Percentiles rank a stretch among this genome's conserved stretches.
Conservation (phyloP, 345 rosid species). For the Stellera chamaejasme region DNA sequence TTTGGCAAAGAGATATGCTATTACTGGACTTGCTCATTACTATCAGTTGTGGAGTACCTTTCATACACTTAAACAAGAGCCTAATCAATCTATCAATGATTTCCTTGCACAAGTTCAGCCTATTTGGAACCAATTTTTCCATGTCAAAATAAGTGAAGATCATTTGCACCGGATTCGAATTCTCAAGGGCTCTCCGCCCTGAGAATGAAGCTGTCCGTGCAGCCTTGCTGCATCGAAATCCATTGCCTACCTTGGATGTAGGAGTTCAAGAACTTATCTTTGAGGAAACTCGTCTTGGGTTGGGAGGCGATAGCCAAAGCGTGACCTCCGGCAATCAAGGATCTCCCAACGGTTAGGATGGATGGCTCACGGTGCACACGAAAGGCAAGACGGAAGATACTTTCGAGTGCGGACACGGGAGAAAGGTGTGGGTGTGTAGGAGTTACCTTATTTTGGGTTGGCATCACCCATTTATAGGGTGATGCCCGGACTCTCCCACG, state of each 20-base stretch:
- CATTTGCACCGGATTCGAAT: constrained; percentile 11
- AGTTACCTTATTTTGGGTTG: too few species aligned
- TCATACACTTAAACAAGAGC: background rate
- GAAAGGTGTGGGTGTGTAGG: too few species aligned
- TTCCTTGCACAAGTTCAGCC: constrained; percentile 9
- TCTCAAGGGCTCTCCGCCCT: constrained; percentile 10
- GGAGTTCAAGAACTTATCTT: background rate
- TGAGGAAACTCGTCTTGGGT: too few species aligned
- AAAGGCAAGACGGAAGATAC: too few species aligned
- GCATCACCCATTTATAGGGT: too few species aligned
- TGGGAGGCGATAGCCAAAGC: too few species aligned
- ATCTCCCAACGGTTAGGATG: too few species aligned
- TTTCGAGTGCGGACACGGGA: too few species aligned
- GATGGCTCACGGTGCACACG: too few species aligned
- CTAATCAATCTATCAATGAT: constrained; percentile 5
- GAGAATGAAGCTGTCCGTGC: background rate
- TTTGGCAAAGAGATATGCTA: background rate
- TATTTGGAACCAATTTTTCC: background rate
- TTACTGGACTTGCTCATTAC: background rate
- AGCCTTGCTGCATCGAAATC: background rate
- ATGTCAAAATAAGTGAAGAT: background rate
- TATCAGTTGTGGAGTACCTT: background rate
- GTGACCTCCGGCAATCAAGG: too few species aligned
- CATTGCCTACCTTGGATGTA: background rate
- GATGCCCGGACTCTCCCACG: too few species aligned